phyloP scores from a whole-genome alignment of 805 yeast genomes.

The Suhomyces tanzawaensis region DNA sequence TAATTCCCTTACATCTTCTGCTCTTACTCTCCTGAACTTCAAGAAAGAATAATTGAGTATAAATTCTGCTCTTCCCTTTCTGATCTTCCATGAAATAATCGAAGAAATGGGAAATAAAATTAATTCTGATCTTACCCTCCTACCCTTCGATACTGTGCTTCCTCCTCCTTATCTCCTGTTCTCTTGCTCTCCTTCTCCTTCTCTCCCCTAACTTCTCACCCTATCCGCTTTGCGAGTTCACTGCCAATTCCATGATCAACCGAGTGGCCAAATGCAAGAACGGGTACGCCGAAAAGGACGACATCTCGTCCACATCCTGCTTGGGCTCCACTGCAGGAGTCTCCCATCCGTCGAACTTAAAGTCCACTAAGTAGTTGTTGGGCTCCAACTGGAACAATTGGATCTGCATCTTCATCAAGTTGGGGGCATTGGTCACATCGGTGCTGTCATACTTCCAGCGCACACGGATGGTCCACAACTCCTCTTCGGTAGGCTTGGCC shows the following conservation, averaged over 20 bases:
- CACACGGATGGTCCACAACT: constrained; percentile 92
- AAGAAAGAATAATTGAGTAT: too few relatives aligned
- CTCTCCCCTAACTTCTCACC: too few relatives aligned
- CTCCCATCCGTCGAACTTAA: constrained; percentile 98
- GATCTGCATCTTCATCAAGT: constrained; percentile 93
- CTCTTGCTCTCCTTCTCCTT: too few relatives aligned
- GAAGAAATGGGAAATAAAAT: too few relatives aligned
- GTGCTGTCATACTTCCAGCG: constrained; percentile 73
- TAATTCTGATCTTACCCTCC: too few relatives aligned
- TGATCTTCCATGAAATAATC: too few relatives aligned
- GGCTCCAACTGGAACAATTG: constrained; percentile 95
- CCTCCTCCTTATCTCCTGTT: too few relatives aligned
- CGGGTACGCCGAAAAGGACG: constrained; percentile 94
- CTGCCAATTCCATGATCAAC: constrained; percentile 94
- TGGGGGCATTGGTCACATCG: constrained; percentile 49
- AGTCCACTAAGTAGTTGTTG: constrained; percentile 92
- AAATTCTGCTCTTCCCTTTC: too few relatives aligned
- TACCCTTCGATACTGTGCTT: too few relatives aligned
- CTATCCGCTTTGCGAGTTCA: constrained; percentile 67
- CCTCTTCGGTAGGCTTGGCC: constrained; percentile 94
- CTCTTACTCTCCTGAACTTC: too few relatives aligned
- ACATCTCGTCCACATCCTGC: constrained; percentile 62
- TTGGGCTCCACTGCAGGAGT: constrained; percentile 33
- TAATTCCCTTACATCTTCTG: too few relatives aligned
- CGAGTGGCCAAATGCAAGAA: constrained; percentile 89